These are phyloP conservation scores for Stylonectria norvegica DNA, from an alignment of 2,329 filamentous ascomycete species.

Conservation along the genomic window DNA sequence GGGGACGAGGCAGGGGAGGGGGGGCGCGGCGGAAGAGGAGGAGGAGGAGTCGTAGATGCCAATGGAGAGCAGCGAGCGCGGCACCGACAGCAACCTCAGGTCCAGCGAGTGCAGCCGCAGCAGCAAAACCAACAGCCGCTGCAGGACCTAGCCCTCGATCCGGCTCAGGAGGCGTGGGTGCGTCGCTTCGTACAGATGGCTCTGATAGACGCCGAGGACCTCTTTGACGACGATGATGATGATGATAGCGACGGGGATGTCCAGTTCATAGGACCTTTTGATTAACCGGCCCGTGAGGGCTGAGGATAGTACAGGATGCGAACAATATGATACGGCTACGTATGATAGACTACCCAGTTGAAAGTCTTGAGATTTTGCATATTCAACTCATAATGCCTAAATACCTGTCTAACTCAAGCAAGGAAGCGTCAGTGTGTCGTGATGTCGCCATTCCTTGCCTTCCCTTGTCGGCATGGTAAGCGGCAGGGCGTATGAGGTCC, in stretches of 20 bases:
- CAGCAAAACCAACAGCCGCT: conserved; percentile 17
- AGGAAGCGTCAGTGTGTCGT: too few relatives aligned
- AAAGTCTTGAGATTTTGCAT: too few relatives aligned
- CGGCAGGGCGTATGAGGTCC: too few relatives aligned
- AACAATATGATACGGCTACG: too few relatives aligned
- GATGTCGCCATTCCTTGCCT: too few relatives aligned
- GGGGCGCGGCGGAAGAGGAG: conserved; percentile 29
- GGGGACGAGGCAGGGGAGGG: conserved; percentile 17
- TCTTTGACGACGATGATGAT: conserved; percentile 42
- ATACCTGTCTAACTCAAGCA: too few relatives aligned
- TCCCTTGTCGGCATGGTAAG: too few relatives aligned
- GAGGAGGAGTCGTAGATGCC: conserved; percentile 23
- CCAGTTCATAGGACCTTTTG: too few relatives aligned
- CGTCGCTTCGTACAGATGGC: conserved; percentile 53
- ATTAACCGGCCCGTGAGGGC: too few relatives aligned
- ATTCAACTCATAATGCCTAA: too few relatives aligned
- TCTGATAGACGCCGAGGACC: conserved; percentile 51
- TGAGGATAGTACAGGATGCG: too few relatives aligned
- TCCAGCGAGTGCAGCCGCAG: conserved; percentile 7
- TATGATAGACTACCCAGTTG: too few relatives aligned
- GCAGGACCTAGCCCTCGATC: conserved; percentile 39
- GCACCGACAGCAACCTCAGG: conserved; percentile 10
- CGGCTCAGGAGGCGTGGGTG: conserved; percentile 51
- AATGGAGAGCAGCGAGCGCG: conserved; percentile 22
- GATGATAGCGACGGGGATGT: conserved; percentile 25